Evolutionary conservation across 371 early-diverging fungal species (phyloP).

Genomic region (Sporodiniella umbellata): DNA sequence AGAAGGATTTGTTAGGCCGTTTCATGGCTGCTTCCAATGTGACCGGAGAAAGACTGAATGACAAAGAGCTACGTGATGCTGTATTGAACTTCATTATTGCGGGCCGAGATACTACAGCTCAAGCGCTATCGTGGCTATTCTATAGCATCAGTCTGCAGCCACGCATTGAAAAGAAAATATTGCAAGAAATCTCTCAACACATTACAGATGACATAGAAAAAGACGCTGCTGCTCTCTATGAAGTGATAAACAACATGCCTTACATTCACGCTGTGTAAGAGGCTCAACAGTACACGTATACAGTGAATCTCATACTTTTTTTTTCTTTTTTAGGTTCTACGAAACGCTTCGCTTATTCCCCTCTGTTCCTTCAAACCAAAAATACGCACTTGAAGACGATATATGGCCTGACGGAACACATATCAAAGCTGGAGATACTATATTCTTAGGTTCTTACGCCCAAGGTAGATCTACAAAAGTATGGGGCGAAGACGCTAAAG

Average conservation of each 20-base stretch:
- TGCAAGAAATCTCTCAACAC: slow-evolving; percentile 49
- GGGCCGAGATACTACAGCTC: slow-evolving; percentile 70
- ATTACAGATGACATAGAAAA: slow-evolving; percentile 34
- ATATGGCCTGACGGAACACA: slow-evolving; percentile 68
- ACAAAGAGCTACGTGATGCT: slow-evolving; percentile 58
- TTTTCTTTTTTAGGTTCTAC: slow-evolving; percentile 26
- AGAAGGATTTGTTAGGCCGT: slow-evolving; percentile 52
- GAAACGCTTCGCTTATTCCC: slow-evolving; percentile 73
- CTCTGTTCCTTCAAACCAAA: slow-evolving; percentile 65
- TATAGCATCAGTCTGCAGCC: slow-evolving; percentile 51
- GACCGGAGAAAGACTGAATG: slow-evolving; percentile 45
- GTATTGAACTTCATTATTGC: slow-evolving; percentile 71
- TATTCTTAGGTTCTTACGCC: slow-evolving; percentile 49
- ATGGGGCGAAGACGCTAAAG: slow-evolving; percentile 60
- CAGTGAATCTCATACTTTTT: slow-evolving; percentile 2
- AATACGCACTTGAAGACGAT: slow-evolving; percentile 63
- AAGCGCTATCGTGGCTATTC: slow-evolving; percentile 69
- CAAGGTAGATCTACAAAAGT: slow-evolving; percentile 53
- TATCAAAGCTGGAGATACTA: slow-evolving; percentile 51
- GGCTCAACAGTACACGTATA: no score
- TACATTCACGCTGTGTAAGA: slow-evolving; percentile 61
- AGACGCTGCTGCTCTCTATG: slow-evolving; percentile 35
- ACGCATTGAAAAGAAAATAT: slow-evolving; percentile 46
- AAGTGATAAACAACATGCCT: slow-evolving; percentile 45
- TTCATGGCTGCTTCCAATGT: slow-evolving; percentile 57